Conservation (phyloP, 2,329 filamentous ascomycete species). For the Aspergillus sp. region DNA sequence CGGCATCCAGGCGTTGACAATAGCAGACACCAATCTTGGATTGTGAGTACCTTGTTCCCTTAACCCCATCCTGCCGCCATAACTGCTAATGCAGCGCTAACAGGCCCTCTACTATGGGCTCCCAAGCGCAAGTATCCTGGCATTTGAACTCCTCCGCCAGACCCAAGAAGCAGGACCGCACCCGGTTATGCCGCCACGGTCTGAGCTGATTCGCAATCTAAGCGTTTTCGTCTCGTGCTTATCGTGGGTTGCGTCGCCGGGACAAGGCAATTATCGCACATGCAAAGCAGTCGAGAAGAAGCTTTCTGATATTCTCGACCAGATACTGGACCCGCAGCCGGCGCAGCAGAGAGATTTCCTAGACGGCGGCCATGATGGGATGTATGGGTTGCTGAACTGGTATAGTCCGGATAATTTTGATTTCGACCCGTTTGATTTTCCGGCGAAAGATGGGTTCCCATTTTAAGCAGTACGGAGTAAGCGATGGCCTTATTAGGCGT, state of each 20-base stretch:
- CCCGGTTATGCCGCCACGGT: slow-evolving; percentile 26
- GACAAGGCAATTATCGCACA: slow-evolving; percentile 35
- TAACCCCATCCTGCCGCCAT: not conserved
- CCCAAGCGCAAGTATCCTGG: slow-evolving; percentile 33
- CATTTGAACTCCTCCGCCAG: slow-evolving; percentile 35
- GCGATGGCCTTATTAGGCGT: not conserved
- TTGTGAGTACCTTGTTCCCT: slow-evolving; percentile 23
- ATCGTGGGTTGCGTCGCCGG: slow-evolving; percentile 34
- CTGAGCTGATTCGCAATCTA: slow-evolving; percentile 35
- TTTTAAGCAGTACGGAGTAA: slow-evolving; percentile 1
- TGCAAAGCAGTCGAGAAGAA: slow-evolving; percentile 39
- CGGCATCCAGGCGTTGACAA: slow-evolving; percentile 30
- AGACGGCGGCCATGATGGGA: slow-evolving; percentile 28
- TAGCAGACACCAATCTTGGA: slow-evolving; percentile 35
- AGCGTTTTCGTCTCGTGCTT: slow-evolving; percentile 35
- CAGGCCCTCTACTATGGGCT: slow-evolving; percentile 36
- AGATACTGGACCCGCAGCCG: slow-evolving; percentile 31
- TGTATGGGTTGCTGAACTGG: slow-evolving; percentile 36
- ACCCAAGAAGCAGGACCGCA: slow-evolving; percentile 29
- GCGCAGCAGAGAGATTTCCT: slow-evolving; percentile 28
- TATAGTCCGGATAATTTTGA: slow-evolving; percentile 35
- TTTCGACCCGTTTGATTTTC: slow-evolving; percentile 30
- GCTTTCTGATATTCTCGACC: slow-evolving; percentile 36
- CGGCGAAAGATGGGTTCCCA: slow-evolving; percentile 21
- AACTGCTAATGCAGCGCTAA: not conserved